phyloP scores from a whole-genome alignment of 2,329 filamentous ascomycete species.

The Chlorencoelia australis region DNA sequence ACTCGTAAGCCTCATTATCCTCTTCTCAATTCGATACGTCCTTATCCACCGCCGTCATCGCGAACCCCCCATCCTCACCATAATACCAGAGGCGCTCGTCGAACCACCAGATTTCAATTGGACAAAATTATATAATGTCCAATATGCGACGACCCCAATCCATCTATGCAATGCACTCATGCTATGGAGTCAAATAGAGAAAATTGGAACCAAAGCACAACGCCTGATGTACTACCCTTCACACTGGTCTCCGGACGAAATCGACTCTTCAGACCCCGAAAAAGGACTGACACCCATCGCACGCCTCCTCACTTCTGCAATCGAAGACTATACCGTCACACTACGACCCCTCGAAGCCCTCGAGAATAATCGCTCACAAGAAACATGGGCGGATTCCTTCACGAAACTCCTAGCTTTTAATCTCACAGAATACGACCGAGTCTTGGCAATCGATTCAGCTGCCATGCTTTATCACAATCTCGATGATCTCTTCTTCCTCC shows the following conservation, averaged over 20 bases:
- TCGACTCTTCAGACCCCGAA: constrained; percentile 10
- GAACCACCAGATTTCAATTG: constrained; percentile 18
- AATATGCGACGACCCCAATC: constrained; percentile 21
- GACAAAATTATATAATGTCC: constrained; percentile 20
- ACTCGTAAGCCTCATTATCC: constrained; percentile 9
- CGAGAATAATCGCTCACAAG: constrained; percentile 9
- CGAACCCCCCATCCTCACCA: constrained; percentile 4
- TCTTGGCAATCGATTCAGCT: constrained; percentile 19
- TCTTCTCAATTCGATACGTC: constrained; percentile 15
- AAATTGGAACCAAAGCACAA: constrained; percentile 21
- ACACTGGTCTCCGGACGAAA: constrained; percentile 18
- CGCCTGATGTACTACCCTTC: constrained; percentile 22
- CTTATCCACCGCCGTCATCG: constrained; percentile 18
- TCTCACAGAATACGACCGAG: constrained; percentile 20
- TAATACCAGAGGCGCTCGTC: constrained; percentile 12
- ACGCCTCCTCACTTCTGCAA: constrained; percentile 17
- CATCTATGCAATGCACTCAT: constrained; percentile 23
- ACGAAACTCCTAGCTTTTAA: constrained; percentile 24
- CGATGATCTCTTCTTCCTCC: constrained; percentile 23
- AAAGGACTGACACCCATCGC: constrained; percentile 17
- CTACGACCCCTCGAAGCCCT: constrained; percentile 19
- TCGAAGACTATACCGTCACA: constrained; percentile 17
- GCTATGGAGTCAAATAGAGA: constrained; percentile 23
- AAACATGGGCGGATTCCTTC: constrained; percentile 20
- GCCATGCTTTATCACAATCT: constrained; percentile 17